Evolutionary conservation across 495 filamentous ascomycete species (phyloP), one percentile per base, ranked within the genome.

Genomic region (Usnea hakonensis): DNA sequence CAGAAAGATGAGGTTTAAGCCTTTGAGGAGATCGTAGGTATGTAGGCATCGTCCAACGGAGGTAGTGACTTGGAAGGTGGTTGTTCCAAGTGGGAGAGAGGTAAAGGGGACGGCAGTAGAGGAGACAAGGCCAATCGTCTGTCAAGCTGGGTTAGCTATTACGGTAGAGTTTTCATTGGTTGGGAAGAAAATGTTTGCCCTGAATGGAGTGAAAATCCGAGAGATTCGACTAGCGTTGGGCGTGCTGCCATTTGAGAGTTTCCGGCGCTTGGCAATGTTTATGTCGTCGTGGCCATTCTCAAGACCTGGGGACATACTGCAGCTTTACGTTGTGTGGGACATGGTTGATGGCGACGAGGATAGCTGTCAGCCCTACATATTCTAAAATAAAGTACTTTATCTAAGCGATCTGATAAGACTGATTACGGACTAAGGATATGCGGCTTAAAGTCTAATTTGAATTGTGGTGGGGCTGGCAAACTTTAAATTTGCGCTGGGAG

Each of bases 11-110:
- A 97, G 83, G 66, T 91, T 92, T 70, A 99, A 79, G 28, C 91
- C 92, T 71, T 82, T 85, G 67, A 86, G 89, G 56, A 97, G 76
- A 71, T 97, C 94, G 74, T 97, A 97, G 2, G 94, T 97, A 71
- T 97, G 94, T 16, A 99, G 82, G 48, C 85, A 88, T 64, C 85
- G 84, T 65, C 91, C 92, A 55, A 93, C 89, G 0, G 90, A 96
- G 43, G 95, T 97, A 17, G 94, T 97, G 73, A 99, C 89, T 69
- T 99, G 94, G 72, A 94, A 97, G 21, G 91, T 95, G 8, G 90
- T 89, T 72, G 95, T 95, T 60, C 94, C 94, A 19, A 96, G 77
- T 5, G 94, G 90, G 28, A 93, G 82, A 26, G 86, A 85, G 10
- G 92, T 89, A 69, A 97, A 97, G 8, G 94, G 93, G 3, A 95